phyloP scores from a whole-genome alignment of 2,329 filamentous ascomycete genomes.

The Penicillium sp. region DNA sequence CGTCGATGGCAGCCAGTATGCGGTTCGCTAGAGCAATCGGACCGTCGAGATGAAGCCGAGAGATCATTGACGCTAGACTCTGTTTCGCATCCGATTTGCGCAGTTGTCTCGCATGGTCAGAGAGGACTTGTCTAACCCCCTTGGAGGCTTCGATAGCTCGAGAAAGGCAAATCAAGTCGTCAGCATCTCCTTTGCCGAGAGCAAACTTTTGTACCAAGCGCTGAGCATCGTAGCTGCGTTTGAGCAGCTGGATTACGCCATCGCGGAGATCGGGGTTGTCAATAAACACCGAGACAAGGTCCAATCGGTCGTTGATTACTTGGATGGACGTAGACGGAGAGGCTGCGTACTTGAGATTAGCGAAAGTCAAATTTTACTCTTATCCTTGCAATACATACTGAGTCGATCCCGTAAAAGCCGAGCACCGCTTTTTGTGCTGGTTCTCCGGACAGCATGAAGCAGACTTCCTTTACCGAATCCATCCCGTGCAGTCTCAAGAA shows the following conservation, averaged over 20 bases:
- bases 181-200: slow-evolving; percentile 85
- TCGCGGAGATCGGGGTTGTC: slow-evolving; percentile 71
- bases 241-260: slow-evolving; percentile 69
- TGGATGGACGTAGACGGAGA: slow-evolving; percentile 86
- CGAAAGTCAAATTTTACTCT: background rate
- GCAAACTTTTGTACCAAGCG: slow-evolving; percentile 94
- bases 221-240: slow-evolving; percentile 81
- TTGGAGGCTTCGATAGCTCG: slow-evolving; percentile 78
- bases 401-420: slow-evolving; percentile 83
- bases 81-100: slow-evolving; percentile 18
- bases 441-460: slow-evolving; percentile 85
- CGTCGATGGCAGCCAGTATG: slow-evolving; percentile 83
- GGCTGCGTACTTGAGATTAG: slow-evolving; percentile 49
- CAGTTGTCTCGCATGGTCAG: slow-evolving; percentile 24
- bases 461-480: slow-evolving; percentile 80
- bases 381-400: slow-evolving; percentile 54
- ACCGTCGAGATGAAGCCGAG: slow-evolving; percentile 59
- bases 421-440: slow-evolving; percentile 89
- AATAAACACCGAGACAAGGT: slow-evolving; percentile 80
- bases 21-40: slow-evolving; percentile 71
- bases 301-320: slow-evolving; percentile 77
- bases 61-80: slow-evolving; percentile 40
- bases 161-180: slow-evolving; percentile 84
- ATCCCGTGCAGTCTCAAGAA: slow-evolving; percentile 84
- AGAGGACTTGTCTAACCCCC: slow-evolving; percentile 59